phyloP scores from a whole-genome alignment of 2,329 filamentous ascomycete genomes.

The Kalaharituber pfeilii region DNA sequence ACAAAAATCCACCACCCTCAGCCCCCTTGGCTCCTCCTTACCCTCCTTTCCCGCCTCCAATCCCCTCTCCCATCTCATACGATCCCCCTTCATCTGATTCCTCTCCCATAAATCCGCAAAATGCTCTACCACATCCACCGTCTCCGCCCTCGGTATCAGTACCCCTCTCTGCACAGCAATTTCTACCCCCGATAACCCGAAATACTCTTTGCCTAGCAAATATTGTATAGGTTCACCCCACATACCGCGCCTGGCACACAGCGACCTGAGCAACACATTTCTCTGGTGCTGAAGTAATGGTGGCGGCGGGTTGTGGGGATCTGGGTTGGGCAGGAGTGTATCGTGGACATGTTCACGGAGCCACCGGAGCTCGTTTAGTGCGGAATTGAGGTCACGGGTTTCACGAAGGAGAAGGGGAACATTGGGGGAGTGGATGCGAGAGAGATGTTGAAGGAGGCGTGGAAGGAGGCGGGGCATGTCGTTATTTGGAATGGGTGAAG shows the following conservation, averaged over 20 bases:
- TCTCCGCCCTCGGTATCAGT: conserved; percentile 54
- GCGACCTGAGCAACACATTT: not conserved
- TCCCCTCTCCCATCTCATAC: not conserved
- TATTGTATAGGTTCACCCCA: conserved; percentile 71
- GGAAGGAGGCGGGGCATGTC: conserved; percentile 10
- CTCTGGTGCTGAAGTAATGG: not conserved
- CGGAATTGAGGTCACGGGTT: conserved; percentile 14
- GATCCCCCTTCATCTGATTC: not conserved
- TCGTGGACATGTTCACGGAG: conserved; percentile 4
- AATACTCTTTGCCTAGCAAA: conserved; percentile 71
- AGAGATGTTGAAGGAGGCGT: not conserved
- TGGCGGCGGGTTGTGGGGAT: not conserved
- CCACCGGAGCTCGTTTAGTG: conserved; percentile 16
- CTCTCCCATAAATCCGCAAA: not conserved
- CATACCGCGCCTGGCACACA: conserved; percentile 28
- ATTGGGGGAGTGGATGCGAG: conserved; percentile 1
- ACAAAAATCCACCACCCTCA: conserved; percentile 61
- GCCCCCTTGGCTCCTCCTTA: conserved; percentile 8
- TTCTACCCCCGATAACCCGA: conserved; percentile 51
- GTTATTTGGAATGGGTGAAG: too few relatives aligned
- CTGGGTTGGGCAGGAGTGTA: not conserved
- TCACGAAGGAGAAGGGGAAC: conserved; percentile 12
- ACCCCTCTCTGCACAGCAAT: conserved; percentile 61
- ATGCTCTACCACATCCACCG: not conserved
- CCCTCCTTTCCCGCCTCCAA: conserved; percentile 21